Base-by-base conservation (phyloP, 2,329 filamentous ascomycete species). In the Gnomoniopsis sp. region DNA sequence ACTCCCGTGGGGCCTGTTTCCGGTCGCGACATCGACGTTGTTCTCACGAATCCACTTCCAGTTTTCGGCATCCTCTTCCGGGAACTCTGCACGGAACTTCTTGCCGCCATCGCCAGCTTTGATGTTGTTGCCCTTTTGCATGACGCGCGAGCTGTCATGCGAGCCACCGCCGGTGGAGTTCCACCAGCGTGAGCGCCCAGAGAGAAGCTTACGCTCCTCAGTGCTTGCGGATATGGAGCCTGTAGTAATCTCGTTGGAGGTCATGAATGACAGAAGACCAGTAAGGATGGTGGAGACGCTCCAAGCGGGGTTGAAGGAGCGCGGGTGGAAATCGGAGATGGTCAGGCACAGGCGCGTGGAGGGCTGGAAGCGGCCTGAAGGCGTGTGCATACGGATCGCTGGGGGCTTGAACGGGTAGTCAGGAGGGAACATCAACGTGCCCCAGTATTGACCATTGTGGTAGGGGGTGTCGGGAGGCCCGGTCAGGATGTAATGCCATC, bases 321-420 rank as follows among this genome's bases (percentile, higher is more conserved):
- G 96, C 3, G 95, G 95, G 71, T 99, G 95, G 76, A 98, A 99
- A 72, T 99, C 95, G 67, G 88, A 93, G 69, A 99, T 99, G 70
- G 90, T 96, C 50, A 99, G 88, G 70, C 95, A 99, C 22, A 99
- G 85, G 52, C 95, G 86, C 15, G 91, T 93, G 1, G 89, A 95
- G 2, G 93, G 91, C 72, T 96, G 91, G 77, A 99, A 99, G 70
- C 95, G 90, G 60, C 95, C 95, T 14, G 89, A 93, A 1, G 95
- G 95, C 0, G 95, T 99, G 79, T 98, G 95, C 95, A 99, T 99
- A 70, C 93, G 91, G 74, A 99, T 99, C 2, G 95, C 92, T 4
- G 95, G 95, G 34, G 95, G 95, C 14, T 93, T 93, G 75, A 97
- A 99, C 26, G 95, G 95, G 72, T 99, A 99, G 79, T 97, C 93